These are phyloP conservation scores for Oryza longistaminata DNA, from an alignment of 176 grass and related monocot genomes.

Conservation along the genomic window DNA sequence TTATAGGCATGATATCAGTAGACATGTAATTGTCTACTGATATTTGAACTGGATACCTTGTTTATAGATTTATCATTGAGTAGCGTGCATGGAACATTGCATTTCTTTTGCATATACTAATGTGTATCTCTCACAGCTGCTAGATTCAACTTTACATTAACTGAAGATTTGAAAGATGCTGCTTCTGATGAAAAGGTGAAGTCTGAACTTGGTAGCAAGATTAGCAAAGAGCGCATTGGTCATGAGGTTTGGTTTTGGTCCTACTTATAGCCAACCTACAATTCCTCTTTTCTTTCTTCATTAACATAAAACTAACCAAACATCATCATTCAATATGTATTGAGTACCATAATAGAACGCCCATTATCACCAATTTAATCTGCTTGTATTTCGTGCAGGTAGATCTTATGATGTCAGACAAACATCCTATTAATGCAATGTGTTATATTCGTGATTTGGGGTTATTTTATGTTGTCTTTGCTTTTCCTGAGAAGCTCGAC, in stretches of 20 bases:
- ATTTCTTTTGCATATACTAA: constrained; percentile 34
- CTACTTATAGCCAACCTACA: not conserved
- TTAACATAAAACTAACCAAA: constrained; percentile 1
- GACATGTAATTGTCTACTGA: not conserved
- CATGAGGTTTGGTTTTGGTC: constrained; percentile 68
- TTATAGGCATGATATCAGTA: not conserved
- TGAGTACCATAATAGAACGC: constrained; percentile 4
- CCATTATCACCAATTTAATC: constrained; percentile 19
- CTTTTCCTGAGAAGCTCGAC: constrained; percentile 61
- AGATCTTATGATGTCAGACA: constrained; percentile 94
- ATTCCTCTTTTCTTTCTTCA: constrained; percentile 4
- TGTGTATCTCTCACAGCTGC: constrained; percentile 53
- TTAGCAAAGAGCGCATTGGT: constrained; percentile 91
- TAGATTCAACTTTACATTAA: constrained; percentile 89
- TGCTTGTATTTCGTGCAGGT: constrained; percentile 62
- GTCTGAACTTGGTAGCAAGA: constrained; percentile 78
- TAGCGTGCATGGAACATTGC: not conserved
- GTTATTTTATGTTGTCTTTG: constrained; percentile 82
- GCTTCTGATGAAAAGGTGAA: constrained; percentile 85
- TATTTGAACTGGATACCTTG: not conserved
- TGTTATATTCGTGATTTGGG: constrained; percentile 62
- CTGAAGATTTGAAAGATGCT: constrained; percentile 80
- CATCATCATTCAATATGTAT: constrained; percentile 10
- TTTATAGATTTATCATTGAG: not conserved
- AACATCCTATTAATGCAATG: constrained; percentile 78